A percentile compares a stretch with the other conserved stretches of the same genome.
These are phyloP conservation scores for Mentha longifolia DNA, from an alignment of 257 asterid species.

Conservation along the genomic window DNA sequence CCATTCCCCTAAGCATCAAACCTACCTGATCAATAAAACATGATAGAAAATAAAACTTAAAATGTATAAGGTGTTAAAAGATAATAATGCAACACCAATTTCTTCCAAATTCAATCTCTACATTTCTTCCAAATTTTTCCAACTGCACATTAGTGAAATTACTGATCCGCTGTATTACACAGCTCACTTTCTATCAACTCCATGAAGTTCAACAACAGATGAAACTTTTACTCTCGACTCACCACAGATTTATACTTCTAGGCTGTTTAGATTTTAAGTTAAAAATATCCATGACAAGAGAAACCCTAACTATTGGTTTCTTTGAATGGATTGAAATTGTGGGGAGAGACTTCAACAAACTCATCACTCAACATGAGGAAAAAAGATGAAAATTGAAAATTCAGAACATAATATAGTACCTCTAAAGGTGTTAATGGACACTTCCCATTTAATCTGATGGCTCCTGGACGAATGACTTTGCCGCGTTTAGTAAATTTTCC, in stretches of 20 bases:
- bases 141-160: not conserved
- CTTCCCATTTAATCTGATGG: constrained; percentile 84
- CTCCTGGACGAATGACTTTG: constrained; percentile 86
- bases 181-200: not conserved
- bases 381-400: not conserved
- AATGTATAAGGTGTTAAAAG: constrained; percentile 1
- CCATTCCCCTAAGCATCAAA: constrained; percentile 98
- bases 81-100: constrained; percentile 20
- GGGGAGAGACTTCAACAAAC: constrained; percentile 1
- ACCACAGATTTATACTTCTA: not conserved
- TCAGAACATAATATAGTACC: constrained; percentile 47
- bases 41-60: constrained; percentile 21
- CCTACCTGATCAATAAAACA: constrained; percentile 76
- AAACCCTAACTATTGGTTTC: not conserved
- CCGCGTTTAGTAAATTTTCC: constrained; percentile 97
- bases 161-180: not conserved
- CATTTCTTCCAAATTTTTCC: not conserved
- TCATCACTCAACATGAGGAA: not conserved
- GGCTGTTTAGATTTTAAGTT: not conserved
- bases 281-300: not conserved
- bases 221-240: not conserved
- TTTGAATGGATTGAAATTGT: not conserved
- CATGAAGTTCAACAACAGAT: not conserved
- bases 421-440: constrained; percentile 97
- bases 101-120: not conserved